Evolutionary conservation across 257 asterid genomes (phyloP), one percentile per base, ranked within the genome.

Genomic region (Solanum medicagineum): DNA sequence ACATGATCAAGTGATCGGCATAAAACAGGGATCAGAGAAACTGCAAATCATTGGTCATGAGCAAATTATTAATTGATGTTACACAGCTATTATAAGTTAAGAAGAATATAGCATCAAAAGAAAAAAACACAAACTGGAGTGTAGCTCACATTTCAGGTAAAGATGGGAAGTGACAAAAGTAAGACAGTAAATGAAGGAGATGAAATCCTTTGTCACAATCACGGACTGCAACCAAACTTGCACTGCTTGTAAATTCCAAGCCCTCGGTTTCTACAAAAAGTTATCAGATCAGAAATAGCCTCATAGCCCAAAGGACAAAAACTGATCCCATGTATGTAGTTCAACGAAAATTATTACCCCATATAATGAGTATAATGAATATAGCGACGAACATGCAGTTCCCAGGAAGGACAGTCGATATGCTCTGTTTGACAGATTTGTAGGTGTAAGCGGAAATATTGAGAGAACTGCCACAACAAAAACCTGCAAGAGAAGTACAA

Each of bases 201-300:
- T 89, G 90, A 95, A 97, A 88, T 97, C 98, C 89, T 93, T 95
- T 85, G 98, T 90, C 86, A 86, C 93, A 56, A 93, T 69, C 68
- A 97, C 94, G 0, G 98, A 87, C 86, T 95, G 97, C 83, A 97
- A 92, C 99, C 98, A 97, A 53, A 89, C 89, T 91, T 94, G 98
- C 91, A 97, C 87, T 36, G 97, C 97, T 84, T 91, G 95, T 89
- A 95, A 81, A 90, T 93, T 94, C 99, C 99, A 97, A 73, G 96
- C 98, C 90, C 98, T 91, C 15, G 99, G 99, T 93, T 90, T 94
- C 99, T 97, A 94, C 86, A 90, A 54, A 79, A n/a, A 85, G 86
- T 29, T n/a, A 24, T 45, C 45, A 77, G 83, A 51, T 77, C n/a
- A 77, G 63, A 15, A 77, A 16, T 53, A 77, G 63, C 45, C 24